These are phyloP conservation scores for Saturnispora silvae DNA, from an alignment of 805 yeast genomes.

Conservation along the genomic window DNA sequence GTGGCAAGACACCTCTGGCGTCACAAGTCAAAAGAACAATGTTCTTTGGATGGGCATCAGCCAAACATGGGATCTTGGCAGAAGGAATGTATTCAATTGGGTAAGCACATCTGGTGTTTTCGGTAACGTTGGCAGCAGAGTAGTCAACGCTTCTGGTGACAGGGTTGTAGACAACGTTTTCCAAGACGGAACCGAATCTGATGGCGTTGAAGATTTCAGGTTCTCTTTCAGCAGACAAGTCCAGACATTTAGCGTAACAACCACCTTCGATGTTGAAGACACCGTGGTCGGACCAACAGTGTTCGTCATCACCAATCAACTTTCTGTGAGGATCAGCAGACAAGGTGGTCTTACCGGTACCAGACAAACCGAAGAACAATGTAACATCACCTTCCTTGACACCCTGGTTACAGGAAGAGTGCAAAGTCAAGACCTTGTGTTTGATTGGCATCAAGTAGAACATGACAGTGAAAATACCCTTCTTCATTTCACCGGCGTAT, in stretches of 20 bases:
- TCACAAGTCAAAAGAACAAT: slow-evolving; percentile 91
- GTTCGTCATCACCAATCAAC: slow-evolving; percentile 97
- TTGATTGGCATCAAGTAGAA: slow-evolving; percentile 96
- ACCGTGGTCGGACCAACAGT: slow-evolving; percentile 98
- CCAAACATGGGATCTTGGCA: slow-evolving; percentile 90
- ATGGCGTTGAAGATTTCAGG: slow-evolving; percentile 96
- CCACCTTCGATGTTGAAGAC: slow-evolving; percentile 99
- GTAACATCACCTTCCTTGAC: slow-evolving; percentile 73
- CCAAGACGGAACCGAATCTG: slow-evolving; percentile 88
- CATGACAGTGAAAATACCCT: slow-evolving; percentile 98
- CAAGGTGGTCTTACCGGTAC: slow-evolving; percentile 96
- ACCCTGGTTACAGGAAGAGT: slow-evolving; percentile 94
- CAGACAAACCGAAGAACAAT: slow-evolving; percentile 91
- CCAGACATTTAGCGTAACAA: slow-evolving; percentile 96
- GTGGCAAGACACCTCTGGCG: slow-evolving; percentile 96
- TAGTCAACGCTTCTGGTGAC: slow-evolving; percentile 75
- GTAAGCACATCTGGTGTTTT: slow-evolving; percentile 97
- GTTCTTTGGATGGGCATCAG: slow-evolving; percentile 85
- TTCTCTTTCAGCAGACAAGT: slow-evolving; percentile 81
- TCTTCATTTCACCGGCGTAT: slow-evolving; percentile 99
- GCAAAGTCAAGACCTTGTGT: slow-evolving; percentile 84
- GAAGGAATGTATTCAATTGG: slow-evolving; percentile 96
- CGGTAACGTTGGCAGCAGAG: slow-evolving; percentile 72
- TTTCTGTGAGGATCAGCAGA: slow-evolving; percentile 92
- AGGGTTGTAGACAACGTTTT: slow-evolving; percentile 83